phyloP scores from a whole-genome alignment of 2,329 filamentous ascomycete genomes.

The Claviceps spartinae region DNA sequence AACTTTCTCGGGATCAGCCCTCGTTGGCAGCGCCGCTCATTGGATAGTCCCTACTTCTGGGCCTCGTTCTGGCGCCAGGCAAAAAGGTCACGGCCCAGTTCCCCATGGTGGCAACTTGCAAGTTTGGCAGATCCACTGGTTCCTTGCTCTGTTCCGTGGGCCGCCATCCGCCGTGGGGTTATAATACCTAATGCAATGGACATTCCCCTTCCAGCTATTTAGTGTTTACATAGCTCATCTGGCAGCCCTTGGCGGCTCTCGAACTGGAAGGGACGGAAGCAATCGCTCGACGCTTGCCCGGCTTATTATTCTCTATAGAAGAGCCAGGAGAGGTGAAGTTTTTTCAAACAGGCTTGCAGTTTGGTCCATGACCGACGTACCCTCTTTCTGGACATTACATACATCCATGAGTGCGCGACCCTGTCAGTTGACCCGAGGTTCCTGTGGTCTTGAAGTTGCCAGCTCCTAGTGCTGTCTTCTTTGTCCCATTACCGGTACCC shows the following conservation, averaged over 20 bases:
- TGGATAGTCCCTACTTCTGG: neutral
- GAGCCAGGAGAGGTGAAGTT: conserved; percentile 2
- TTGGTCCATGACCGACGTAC: conserved; percentile 14
- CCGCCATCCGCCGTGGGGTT: conserved; percentile 6
- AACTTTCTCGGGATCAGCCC: neutral
- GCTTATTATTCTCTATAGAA: neutral
- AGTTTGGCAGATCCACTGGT: conserved; percentile 5
- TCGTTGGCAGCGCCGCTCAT: neutral
- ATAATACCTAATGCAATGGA: neutral
- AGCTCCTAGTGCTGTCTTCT: conserved; percentile 6
- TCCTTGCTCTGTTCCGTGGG: conserved; percentile 6
- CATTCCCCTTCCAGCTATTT: neutral
- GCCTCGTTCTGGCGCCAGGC: conserved; percentile 1
- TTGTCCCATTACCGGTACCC: conserved; percentile 9
- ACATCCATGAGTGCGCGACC: conserved; percentile 18
- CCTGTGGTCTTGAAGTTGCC: conserved; percentile 6
- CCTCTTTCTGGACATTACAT: conserved; percentile 24
- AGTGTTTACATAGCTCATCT: neutral
- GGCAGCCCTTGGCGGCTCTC: neutral
- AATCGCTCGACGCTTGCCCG: conserved; percentile 1
- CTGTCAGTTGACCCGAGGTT: conserved; percentile 16
- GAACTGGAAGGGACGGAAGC: neutral
- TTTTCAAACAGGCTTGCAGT: conserved; percentile 5
- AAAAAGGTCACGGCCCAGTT: conserved; percentile 3
- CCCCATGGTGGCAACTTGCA: neutral